phyloP scores from a whole-genome alignment of 2,329 filamentous ascomycete genomes.

The Beauveria scarabaeidicola region DNA sequence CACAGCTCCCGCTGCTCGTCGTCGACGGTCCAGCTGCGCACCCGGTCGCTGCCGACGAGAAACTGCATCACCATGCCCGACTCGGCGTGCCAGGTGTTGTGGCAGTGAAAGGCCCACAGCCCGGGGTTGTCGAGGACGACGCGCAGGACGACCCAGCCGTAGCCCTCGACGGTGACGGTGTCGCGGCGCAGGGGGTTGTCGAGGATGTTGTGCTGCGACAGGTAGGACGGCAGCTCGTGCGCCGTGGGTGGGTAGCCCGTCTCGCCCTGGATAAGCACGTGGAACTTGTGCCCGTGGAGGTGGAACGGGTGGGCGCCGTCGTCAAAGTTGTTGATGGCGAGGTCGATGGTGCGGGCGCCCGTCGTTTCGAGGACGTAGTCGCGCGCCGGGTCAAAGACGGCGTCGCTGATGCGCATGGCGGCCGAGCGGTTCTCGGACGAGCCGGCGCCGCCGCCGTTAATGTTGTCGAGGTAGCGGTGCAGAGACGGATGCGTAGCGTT shows the following conservation, averaged over 20 bases:
- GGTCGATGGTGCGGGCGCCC: conserved; percentile 45
- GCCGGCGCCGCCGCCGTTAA: neutral
- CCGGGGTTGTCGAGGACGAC: conserved; percentile 50
- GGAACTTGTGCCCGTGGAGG: conserved; percentile 53
- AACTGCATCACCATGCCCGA: conserved; percentile 54
- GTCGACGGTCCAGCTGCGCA: conserved; percentile 19
- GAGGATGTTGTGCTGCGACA: conserved; percentile 18
- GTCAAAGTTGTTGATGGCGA: conserved; percentile 53
- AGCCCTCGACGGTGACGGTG: conserved; percentile 43
- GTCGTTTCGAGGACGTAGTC: conserved; percentile 41
- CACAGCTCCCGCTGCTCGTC: conserved; percentile 22
- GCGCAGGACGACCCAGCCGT: conserved; percentile 45
- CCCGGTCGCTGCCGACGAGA: conserved; percentile 23
- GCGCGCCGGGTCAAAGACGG: conserved; percentile 19
- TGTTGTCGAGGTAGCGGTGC: conserved; percentile 25
- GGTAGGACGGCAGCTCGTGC: conserved; percentile 17
- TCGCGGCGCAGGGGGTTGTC: conserved; percentile 29
- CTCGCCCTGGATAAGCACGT: conserved; percentile 29
- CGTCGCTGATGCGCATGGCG: conserved; percentile 21
- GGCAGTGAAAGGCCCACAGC: conserved; percentile 51
- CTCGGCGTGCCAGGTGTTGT: conserved; percentile 50
- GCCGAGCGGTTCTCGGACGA: conserved; percentile 8
- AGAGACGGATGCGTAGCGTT: conserved; percentile 28
- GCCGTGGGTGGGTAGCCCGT: conserved; percentile 27
- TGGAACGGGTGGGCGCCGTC: conserved; percentile 39